Evolutionary conservation across 2,329 filamentous ascomycete genomes (phyloP).

Genomic region (Aquanectria penicillioides): DNA sequence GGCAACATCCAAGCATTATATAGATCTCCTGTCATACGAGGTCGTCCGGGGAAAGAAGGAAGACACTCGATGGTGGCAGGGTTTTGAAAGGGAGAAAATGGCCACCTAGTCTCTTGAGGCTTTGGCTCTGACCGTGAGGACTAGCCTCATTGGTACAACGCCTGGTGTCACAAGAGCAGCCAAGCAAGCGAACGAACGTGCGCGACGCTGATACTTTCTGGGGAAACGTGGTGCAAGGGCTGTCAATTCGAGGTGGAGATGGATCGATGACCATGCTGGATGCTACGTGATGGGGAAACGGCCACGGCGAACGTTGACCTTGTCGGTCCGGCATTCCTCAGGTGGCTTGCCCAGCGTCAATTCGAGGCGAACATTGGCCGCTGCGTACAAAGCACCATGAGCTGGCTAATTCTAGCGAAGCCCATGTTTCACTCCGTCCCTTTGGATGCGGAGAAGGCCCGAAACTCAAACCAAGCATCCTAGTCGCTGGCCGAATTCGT

Average conservation of each 20-base stretch:
- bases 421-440: slow-evolving; percentile 6
- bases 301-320: background rate
- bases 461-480: background rate
- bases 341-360: background rate
- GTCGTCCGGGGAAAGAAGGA: background rate
- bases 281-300: too few relatives aligned
- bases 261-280: too few relatives aligned
- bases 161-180: background rate
- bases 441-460: slow-evolving; percentile 4
- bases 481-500: background rate
- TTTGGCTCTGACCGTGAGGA: background rate
- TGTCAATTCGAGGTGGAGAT: background rate
- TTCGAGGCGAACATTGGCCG: background rate
- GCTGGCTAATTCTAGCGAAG: background rate
- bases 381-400: background rate
- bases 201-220: background rate
- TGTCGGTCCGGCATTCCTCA: slow-evolving; percentile 13
- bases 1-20: slow-evolving; percentile 12
- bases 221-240: background rate
- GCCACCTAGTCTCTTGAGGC: slow-evolving; percentile 4
- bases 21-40: slow-evolving; percentile 3
- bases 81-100: background rate
- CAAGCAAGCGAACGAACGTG: slow-evolving; percentile 1
- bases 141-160: slow-evolving; percentile 8
- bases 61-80: background rate